Conservation (phyloP, 306 rosid species). For the Rosa lucieae region DNA sequence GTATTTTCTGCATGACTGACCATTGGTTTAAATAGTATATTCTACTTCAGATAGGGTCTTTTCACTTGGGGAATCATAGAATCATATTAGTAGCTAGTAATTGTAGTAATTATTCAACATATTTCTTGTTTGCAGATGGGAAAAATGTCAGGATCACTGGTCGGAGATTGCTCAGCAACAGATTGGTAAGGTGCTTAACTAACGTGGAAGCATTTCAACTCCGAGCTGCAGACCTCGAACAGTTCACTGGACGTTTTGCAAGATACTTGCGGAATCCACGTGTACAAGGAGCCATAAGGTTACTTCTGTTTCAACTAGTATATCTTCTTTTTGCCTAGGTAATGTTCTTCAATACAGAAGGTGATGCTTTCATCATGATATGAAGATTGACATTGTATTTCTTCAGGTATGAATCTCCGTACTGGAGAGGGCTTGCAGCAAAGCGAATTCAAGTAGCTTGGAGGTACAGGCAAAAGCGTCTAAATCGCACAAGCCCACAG, state of each 20-base stretch:
- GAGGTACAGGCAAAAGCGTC: conserved; percentile 59
- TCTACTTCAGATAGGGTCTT: not conserved
- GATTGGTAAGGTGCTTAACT: conserved; percentile 60
- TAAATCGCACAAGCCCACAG: conserved; percentile 31
- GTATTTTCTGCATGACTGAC: conserved; percentile 27
- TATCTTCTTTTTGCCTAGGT: not conserved
- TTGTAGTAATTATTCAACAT: not conserved
- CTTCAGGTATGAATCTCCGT: conserved; percentile 59
- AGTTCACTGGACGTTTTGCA: conserved; percentile 58
- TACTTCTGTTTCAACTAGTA: conserved; percentile 13
- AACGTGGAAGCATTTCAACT: conserved; percentile 75
- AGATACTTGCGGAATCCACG: conserved; percentile 56
- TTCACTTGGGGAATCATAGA: not conserved
- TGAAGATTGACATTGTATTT: not conserved
- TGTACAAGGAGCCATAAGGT: conserved; percentile 75
- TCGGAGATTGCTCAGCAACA: conserved; percentile 55
- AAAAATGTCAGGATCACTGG: conserved; percentile 48
- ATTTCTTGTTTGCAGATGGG: conserved; percentile 34
- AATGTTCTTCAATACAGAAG: not conserved
- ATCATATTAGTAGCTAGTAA: not conserved
- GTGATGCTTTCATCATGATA: not conserved
- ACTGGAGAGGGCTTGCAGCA: conserved; percentile 65
- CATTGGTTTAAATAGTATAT: not conserved
- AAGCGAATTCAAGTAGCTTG: conserved; percentile 62
- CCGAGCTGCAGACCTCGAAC: conserved; percentile 66